Evolutionary conservation across 2,329 filamentous ascomycete genomes (phyloP).

Genomic region (Mariannaea sp.): DNA sequence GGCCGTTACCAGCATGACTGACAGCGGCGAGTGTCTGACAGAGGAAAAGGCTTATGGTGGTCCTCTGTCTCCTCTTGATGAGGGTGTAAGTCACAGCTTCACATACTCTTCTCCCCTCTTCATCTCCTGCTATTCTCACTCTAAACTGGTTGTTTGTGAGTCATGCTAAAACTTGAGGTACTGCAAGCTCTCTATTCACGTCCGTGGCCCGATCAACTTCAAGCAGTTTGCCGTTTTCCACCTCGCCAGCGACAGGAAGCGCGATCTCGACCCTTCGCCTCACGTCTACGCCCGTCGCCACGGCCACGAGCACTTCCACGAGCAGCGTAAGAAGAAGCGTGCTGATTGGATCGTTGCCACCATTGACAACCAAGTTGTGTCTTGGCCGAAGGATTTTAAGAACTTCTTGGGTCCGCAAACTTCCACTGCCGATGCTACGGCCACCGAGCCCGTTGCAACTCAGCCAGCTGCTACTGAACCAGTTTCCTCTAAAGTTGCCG

Average conservation of each 20-base stretch:
- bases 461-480: constrained; percentile 19
- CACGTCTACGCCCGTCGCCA: constrained; percentile 43
- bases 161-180: background rate
- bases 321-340: constrained; percentile 52
- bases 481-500: background rate
- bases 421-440: constrained; percentile 23
- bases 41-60: constrained; percentile 60
- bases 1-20: constrained; percentile 64
- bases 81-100: constrained; percentile 61
- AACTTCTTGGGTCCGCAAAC: constrained; percentile 51
- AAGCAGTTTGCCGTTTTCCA: constrained; percentile 73
- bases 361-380: constrained; percentile 61
- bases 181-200: constrained; percentile 66
- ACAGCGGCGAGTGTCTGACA: constrained; percentile 58
- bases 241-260: constrained; percentile 47
- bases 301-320: constrained; percentile 58
- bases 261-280: constrained; percentile 31
- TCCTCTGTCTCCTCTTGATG: constrained; percentile 67
- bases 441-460: constrained; percentile 20
- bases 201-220: constrained; percentile 71
- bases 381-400: constrained; percentile 68
- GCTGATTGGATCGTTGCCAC: constrained; percentile 56
- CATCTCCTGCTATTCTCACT: too few relatives aligned
- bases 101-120: too few relatives aligned
- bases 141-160: too few relatives aligned